Evolutionary conservation across 2,329 filamentous ascomycete species (phyloP), one percentile per base, ranked within the genome.

Genomic region (Tolypocladium guangdongense): DNA sequence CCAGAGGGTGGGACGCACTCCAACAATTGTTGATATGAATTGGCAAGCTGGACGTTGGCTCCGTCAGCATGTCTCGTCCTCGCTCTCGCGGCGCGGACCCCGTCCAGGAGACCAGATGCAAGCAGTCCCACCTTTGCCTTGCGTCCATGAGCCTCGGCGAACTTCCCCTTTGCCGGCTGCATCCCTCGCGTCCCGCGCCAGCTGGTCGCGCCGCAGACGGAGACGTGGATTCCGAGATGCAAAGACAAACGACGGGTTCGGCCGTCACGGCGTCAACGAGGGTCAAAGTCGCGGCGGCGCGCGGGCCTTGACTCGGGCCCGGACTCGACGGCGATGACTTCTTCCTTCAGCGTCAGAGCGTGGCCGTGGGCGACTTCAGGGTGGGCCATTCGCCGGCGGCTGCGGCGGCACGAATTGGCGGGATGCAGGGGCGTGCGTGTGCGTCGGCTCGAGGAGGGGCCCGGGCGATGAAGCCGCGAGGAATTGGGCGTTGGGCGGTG

Each of bases 1-100:
- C 10, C 18, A 38, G 39, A 27, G 54, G 52, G 52, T 48, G 36
- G 12, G 48, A 74, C 87, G 73, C 83, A 95, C 90, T 95, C 87
- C 64, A 99, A 83, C 64, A 99, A 82, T 74, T 95, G 88, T 76
- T 95, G 88, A 75, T 99, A 99, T 62, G 93, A 97, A 72, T 86
- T 88, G 69, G 91, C 90, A 77, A 99, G 91, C 91, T 96, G 50
- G 36, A 14, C 8, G 47, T n/a, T 30, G 14, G 7, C 12, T 12
- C 3, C n/a, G 22, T 51, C 18, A 48, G 39, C 35, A 46, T 18
- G 32, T 38, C 18, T 39, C 18, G 48, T n/a, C 20, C 16, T 33
- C 22, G 18, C 7, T 4, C 27, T 32, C 43, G 27, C 27, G 10
- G 27, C 41, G 22, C 27, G 22, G 22, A 27, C 22, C 12, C 22